These are phyloP conservation scores for Fusarium coffeatum DNA, from an alignment of 2,329 filamentous ascomycete species.

Conservation along the genomic window DNA sequence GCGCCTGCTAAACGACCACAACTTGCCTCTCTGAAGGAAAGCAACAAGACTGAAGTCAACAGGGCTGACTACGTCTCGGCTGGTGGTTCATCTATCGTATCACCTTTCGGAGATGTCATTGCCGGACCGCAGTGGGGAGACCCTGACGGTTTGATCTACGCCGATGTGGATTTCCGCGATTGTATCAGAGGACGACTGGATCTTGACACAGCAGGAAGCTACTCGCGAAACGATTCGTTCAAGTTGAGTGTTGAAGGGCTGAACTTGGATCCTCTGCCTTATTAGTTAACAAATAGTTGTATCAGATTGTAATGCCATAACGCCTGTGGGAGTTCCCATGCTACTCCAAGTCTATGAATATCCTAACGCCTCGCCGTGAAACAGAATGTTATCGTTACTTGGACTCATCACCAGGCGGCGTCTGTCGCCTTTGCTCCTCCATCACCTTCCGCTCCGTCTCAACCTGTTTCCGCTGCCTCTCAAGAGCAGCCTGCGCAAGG, in stretches of 20 bases:
- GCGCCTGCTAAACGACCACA: conserved; percentile 8
- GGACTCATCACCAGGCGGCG: conserved; percentile 38
- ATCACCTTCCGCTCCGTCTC: conserved; percentile 49
- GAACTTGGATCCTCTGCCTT: conserved; percentile 68
- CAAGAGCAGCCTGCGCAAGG: conserved; percentile 66
- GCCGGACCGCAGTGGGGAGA: conserved; percentile 88
- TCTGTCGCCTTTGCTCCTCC: conserved; percentile 46
- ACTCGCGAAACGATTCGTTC: conserved; percentile 78
- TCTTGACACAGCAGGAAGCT: conserved; percentile 85
- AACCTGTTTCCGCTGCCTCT: conserved; percentile 51
- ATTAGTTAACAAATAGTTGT: conserved; percentile 43
- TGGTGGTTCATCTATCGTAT: conserved; percentile 86
- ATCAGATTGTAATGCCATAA: conserved; percentile 32
- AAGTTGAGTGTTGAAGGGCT: conserved; percentile 69
- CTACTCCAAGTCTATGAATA: conserved; percentile 16
- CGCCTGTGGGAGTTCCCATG: conserved; percentile 7
- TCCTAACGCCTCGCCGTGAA: conserved; percentile 22
- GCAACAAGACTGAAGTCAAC: not conserved
- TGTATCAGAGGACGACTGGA: conserved; percentile 85
- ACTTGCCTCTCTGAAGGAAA: not conserved
- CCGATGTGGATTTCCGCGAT: conserved; percentile 88
- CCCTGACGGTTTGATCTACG: conserved; percentile 71
- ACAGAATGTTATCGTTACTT: conserved; percentile 29
- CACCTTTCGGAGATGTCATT: conserved; percentile 81
- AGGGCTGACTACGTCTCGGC: conserved; percentile 68